Percentiles rank a stretch among this genome's conserved stretches.
Conservation (phyloP, 305 asterid genomes). For the Fraxinus platypoda region DNA sequence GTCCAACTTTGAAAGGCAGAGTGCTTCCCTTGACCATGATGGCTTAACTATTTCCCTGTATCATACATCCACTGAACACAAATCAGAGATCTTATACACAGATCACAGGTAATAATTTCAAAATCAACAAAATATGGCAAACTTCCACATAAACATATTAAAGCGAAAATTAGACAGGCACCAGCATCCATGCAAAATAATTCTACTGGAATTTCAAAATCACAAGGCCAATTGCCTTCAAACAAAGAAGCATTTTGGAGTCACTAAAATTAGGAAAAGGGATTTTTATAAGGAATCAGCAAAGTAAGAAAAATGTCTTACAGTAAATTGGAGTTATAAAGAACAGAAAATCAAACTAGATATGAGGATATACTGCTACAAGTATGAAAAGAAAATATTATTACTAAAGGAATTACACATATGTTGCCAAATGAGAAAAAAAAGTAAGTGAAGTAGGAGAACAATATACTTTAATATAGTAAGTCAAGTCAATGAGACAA, state of each 20-base stretch:
- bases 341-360: background rate
- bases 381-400: background rate
- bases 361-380: background rate
- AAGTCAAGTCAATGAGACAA: background rate
- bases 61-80: background rate
- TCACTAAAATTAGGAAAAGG: background rate
- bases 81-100: background rate
- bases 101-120: background rate
- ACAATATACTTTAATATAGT: background rate
- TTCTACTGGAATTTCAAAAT: background rate
- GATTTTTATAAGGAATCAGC: background rate
- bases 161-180: background rate
- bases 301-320: background rate
- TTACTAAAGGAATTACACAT: background rate
- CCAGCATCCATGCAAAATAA: background rate
- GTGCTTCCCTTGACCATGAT: background rate
- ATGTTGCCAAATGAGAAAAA: background rate
- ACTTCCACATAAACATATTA: background rate
- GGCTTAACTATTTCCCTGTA: background rate
- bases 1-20: constrained; percentile 1
- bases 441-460: background rate
- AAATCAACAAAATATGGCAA: background rate
- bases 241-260: background rate
- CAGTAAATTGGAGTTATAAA: background rate
- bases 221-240: background rate